Conservation (phyloP, 257 asterid species). For the Pogostemon cablin region DNA sequence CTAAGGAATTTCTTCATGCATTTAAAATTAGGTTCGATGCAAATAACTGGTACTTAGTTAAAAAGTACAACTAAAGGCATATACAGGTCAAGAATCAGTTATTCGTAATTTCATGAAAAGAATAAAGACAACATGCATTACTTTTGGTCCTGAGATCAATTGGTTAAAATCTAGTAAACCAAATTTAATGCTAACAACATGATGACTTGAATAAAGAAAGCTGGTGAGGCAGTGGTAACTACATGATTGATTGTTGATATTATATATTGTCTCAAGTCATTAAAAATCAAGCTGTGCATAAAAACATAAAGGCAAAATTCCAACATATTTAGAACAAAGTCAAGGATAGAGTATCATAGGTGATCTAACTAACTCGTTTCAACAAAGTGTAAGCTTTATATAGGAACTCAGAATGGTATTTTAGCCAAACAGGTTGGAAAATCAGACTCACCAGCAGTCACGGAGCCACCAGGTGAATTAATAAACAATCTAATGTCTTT, state of each 20-base stretch:
- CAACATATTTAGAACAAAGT: not conserved
- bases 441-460: constrained; percentile 77
- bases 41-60: not conserved
- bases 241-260: not conserved
- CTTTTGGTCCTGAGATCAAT: too few relatives aligned
- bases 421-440: constrained; percentile 17
- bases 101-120: too few relatives aligned
- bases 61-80: not conserved
- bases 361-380: not conserved
- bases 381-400: not conserved
- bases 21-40: not conserved
- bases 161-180: too few relatives aligned
- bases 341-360: not conserved
- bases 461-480: constrained; percentile 97
- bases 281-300: not conserved
- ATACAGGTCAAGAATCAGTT: constrained; percentile 1
- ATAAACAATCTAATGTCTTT: constrained; percentile 87
- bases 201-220: too few relatives aligned
- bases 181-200: too few relatives aligned
- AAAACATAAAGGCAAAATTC: not conserved
- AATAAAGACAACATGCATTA: too few relatives aligned
- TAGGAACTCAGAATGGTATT: not conserved
- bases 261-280: not conserved
- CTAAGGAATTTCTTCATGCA: not conserved
- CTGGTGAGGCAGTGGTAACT: not conserved